Evolutionary conservation across 805 yeast species (phyloP), one percentile per base, ranked within the genome.

Genomic region (Brettanomyces naardenensis): DNA sequence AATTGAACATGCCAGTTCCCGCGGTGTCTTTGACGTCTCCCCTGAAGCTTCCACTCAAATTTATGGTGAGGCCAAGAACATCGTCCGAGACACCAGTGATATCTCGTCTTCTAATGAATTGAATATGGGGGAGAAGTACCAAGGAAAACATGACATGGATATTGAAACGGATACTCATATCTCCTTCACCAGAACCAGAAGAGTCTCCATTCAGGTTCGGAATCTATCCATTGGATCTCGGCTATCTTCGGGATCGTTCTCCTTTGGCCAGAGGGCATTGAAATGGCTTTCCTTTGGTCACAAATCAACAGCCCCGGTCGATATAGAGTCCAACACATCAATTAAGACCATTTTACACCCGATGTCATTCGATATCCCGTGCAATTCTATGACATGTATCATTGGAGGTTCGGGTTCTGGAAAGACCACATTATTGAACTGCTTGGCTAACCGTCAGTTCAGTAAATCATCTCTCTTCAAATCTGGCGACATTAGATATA

Each of bases 321-420:
- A 52, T 37, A 41, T 56, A 6, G 59, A 48, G 25, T 42, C 48
- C 13, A 43, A 40, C 19, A 41, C 36, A 6, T 14, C 37, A 3
- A 27, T 64, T 48, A 64, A 66, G 38, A 52, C 60, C 4, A 62
- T 77, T 20, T 60, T 77, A 3, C 53, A 68, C 26, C 56, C 74
- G 20, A 63, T 84, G 33, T 73, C 83, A 2, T 68, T 83, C 42
- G 76, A 75, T 36, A 63, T 83, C 9, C 71, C 74, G 0, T 55
- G 72, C 11, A 83, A 85, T 14, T 64, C 80, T 7, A 58, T 87
- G 28, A 68, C 86, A 58, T 94, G 94, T 5, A 81, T 86, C 7
- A 71, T 87, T 64, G 95, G 95, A 3, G 90, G 95, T 0, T 80
- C 89, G 0, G 95, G 95, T 0, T 76, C 87, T 3, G 95, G 95